Evolutionary conservation across 371 early-diverging fungal genomes (phyloP).

Genomic region (Lichtheimia ramosa): DNA sequence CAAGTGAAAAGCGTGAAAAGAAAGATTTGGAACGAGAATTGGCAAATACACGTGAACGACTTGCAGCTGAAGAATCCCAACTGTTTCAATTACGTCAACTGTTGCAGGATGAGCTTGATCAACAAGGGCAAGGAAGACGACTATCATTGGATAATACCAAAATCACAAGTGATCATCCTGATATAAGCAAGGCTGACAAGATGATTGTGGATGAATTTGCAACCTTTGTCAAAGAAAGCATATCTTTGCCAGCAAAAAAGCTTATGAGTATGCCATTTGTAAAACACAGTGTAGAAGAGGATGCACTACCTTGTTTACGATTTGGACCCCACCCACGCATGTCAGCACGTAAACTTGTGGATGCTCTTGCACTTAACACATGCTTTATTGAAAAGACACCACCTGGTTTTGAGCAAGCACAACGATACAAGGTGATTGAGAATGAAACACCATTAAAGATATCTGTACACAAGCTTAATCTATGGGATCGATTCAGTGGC

Average conservation of each 20-base stretch:
- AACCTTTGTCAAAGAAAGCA: conserved; percentile 70
- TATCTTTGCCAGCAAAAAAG: conserved; percentile 61
- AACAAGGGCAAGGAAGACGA: too few species aligned
- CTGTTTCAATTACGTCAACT: conserved; percentile 69
- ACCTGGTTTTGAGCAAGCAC: conserved; percentile 70
- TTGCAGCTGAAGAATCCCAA: conserved; percentile 74
- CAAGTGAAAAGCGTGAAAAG: conserved; percentile 53
- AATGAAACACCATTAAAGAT: conserved; percentile 49
- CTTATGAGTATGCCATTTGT: conserved; percentile 77
- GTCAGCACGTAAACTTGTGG: conserved; percentile 82
- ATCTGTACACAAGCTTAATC: conserved; percentile 56
- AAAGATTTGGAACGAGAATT: conserved; percentile 57
- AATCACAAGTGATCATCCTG: conserved; percentile 12
- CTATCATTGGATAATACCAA: too few species aligned
- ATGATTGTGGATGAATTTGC: conserved; percentile 75
- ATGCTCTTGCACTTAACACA: conserved; percentile 81
- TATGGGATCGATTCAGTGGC: conserved; percentile 67
- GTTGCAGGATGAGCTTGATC: conserved; percentile 55
- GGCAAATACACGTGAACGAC: conserved; percentile 63
- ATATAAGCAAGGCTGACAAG: conserved; percentile 41
- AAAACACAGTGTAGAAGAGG: conserved; percentile 82
- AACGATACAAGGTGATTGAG: conserved; percentile 42
- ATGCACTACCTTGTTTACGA: conserved; percentile 86
- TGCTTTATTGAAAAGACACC: conserved; percentile 74
- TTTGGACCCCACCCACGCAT: conserved; percentile 88